These are phyloP conservation scores for Penicillium sp. DNA, from an alignment of 2,329 filamentous ascomycete species.

Conservation along the genomic window DNA sequence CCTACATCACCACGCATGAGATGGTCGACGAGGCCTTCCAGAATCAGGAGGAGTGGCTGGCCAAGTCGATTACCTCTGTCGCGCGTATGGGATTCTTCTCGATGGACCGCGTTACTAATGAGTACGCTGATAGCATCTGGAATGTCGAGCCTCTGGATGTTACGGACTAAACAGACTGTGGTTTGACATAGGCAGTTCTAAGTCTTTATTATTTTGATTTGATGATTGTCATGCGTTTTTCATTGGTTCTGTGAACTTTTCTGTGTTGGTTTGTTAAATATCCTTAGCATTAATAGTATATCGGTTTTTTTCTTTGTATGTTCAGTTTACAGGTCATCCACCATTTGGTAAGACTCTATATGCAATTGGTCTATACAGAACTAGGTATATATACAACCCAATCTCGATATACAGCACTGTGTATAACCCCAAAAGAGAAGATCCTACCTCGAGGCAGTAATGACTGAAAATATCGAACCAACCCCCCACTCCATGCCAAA, in stretches of 20 bases:
- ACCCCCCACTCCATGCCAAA: conserved; percentile 8
- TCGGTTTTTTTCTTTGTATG: not conserved
- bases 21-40: conserved; percentile 90
- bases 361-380: not conserved
- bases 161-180: conserved; percentile 27
- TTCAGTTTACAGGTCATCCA: not conserved
- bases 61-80: conserved; percentile 85
- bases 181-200: not conserved
- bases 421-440: not conserved
- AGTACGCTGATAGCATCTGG: conserved; percentile 97
- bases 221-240: not conserved
- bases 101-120: conserved; percentile 90
- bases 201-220: not conserved
- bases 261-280: not conserved
- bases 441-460: not conserved
- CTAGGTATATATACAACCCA: not conserved
- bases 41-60: conserved; percentile 89
- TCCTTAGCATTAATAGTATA: conserved; percentile 2
- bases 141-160: conserved; percentile 78
- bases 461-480: not conserved
- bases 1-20: conserved; percentile 85
- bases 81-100: conserved; percentile 97
- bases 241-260: not conserved
- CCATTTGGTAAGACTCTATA: not conserved
- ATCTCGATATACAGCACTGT: not conserved